These are phyloP conservation scores for Fusarium azukiicola DNA, from an alignment of 2,329 filamentous ascomycete species.

Conservation along the genomic window DNA sequence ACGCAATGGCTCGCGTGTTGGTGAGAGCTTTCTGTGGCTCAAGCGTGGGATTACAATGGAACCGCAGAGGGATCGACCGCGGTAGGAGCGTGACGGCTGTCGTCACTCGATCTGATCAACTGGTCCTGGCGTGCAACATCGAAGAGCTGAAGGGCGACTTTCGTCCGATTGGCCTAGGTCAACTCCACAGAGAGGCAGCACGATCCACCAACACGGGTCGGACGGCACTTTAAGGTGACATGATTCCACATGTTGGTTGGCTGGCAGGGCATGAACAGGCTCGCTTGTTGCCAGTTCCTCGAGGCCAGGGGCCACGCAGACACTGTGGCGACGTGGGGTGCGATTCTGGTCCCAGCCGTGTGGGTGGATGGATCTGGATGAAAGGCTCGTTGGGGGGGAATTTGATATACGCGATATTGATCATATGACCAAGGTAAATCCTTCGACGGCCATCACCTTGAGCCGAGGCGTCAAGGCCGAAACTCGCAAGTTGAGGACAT, in stretches of 20 bases:
- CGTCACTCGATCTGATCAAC: conserved; percentile 8
- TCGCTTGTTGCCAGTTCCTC: conserved; percentile 5
- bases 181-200: conserved; percentile 11
- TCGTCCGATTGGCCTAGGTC: conserved; percentile 4
- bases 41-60: conserved; percentile 16
- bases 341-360: conserved; percentile 1
- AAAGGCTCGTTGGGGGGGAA: neutral
- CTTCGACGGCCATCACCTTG: neutral
- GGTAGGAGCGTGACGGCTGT: neutral
- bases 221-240: conserved; percentile 9
- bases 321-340: conserved; percentile 3
- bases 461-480: neutral
- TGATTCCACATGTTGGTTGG: conserved; percentile 16
- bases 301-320: neutral
- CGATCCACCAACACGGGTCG: conserved; percentile 13
- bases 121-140: neutral
- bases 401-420: conserved; percentile 6
- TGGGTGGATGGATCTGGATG: neutral
- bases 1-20: conserved; percentile 30
- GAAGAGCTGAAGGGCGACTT: neutral
- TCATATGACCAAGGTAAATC: neutral
- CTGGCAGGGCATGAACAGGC: neutral
- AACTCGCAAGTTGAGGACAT: neutral
- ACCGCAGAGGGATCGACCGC: neutral
- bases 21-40: conserved; percentile 20